Base-by-base conservation (phyloP, 768 basidiomycete species). In the Tremella fuciformis region DNA sequence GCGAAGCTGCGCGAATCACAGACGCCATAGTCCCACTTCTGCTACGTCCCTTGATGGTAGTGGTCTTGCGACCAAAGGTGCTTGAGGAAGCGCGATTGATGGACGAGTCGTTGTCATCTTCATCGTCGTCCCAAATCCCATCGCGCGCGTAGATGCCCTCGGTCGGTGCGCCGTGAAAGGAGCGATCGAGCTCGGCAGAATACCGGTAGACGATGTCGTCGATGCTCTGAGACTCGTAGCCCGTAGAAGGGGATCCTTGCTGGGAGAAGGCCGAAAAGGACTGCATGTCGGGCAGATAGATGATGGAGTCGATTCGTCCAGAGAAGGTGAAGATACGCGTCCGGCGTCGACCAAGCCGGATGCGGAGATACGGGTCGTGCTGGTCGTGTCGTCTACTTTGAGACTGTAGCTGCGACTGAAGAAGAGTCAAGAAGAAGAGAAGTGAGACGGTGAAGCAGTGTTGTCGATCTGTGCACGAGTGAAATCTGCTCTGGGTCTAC, bases 91-190 rank as follows among this genome's bases (percentile, higher is more conserved):
- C 42, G 8, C 42, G 48, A 50, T 13, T 19, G n/a, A 18, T 8
- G 6, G n/a, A 22, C 6, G 8, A 15, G n/a, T 46, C 42, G 6
- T 4, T 22, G 8, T 46, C 42, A 15, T 55, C 54, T 16, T 68
- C 66, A 34, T 73, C 68, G 25, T 73, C 70, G 56, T 72, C 68
- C 71, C 71, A 73, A 9, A 69, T 19, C 11, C 71, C 71, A 57
- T 73, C 71, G 24, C 52, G 63, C 16, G 71, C 64, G 62, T 73
- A 70, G 29, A 73, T 66, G 25, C 71, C 71, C 16, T 62, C 60
- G 0, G 64, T 67, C 1, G 67, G 68, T 8, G 64, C 68, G 13
- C 67, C 70, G 18, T 19, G 19, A 34, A 34, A 34, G 21, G 46
- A 48, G 21, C 61, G 38, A 37, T 63, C 64, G 44, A 60, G 54